phyloP scores from a whole-genome alignment of 2,329 filamentous ascomycete species.

The Alternaria incomplexa region DNA sequence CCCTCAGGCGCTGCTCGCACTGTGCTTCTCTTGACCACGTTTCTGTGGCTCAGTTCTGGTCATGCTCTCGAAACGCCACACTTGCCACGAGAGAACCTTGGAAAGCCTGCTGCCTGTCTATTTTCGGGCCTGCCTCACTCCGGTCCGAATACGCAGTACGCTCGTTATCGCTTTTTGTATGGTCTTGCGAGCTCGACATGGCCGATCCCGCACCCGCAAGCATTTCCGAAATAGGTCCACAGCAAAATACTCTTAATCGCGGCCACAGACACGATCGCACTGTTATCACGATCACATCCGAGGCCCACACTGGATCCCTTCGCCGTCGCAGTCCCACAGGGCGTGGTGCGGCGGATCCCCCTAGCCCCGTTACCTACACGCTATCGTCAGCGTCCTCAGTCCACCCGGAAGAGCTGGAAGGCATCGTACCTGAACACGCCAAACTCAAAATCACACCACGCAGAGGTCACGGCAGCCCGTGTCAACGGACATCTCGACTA shows the following conservation, averaged over 20 bases:
- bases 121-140: neutral
- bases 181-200: neutral
- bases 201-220: constrained; percentile 6
- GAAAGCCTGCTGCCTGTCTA: neutral
- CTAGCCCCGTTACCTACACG: constrained; percentile 1
- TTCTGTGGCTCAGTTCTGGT: constrained; percentile 12
- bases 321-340: neutral
- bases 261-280: neutral
- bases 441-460: neutral
- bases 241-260: neutral
- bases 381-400: neutral
- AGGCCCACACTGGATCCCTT: neutral
- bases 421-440: neutral
- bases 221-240: constrained; percentile 9
- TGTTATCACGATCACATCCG: neutral
- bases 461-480: neutral
- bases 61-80: constrained; percentile 15
- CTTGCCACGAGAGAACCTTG: constrained; percentile 2
- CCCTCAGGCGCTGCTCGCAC: constrained; percentile 12
- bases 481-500: neutral
- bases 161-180: constrained; percentile 9
- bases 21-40: constrained; percentile 15
- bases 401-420: neutral
- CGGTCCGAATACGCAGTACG: constrained; percentile 1
- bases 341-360: neutral